Conservation (phyloP, 768 basidiomycete genomes). For the Mycena haematopus region DNA sequence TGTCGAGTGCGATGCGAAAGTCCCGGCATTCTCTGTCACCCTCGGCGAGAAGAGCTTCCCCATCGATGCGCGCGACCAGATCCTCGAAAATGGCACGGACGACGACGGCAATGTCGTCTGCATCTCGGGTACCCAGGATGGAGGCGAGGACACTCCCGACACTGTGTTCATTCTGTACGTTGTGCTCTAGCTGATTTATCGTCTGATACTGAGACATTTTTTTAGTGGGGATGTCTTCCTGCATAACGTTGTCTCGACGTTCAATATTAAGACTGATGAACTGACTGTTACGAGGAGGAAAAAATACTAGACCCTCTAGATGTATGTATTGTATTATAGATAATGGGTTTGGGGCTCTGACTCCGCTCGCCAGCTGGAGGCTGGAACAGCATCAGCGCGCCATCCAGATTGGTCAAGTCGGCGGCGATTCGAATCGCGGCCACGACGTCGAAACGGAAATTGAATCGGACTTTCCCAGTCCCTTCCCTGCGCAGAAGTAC, state of each 20-base stretch:
- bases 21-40: conserved; percentile 31
- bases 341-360: neutral
- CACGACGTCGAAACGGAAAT: too few relatives aligned
- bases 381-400: too few relatives aligned
- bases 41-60: conserved; percentile 31
- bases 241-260: conserved; percentile 33
- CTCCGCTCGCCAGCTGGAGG: too few relatives aligned
- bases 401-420: too few relatives aligned
- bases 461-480: too few relatives aligned
- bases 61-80: conserved; percentile 31
- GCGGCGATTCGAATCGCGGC: too few relatives aligned
- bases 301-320: conserved; percentile 17
- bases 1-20: conserved; percentile 31
- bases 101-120: conserved; percentile 24
- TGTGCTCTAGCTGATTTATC: neutral
- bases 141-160: conserved; percentile 25
- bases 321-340: neutral
- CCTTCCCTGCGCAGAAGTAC: too few relatives aligned
- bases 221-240: conserved; percentile 34
- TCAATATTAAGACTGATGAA: conserved; percentile 28
- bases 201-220: neutral
- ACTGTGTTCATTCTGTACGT: conserved; percentile 33
- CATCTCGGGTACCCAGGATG: conserved; percentile 29
- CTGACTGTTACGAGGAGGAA: conserved; percentile 30
- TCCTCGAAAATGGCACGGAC: conserved; percentile 25